Evolutionary conservation across 2,329 filamentous ascomycete species (phyloP), one percentile per base, ranked within the genome.

Genomic region (Xylariales sp.): DNA sequence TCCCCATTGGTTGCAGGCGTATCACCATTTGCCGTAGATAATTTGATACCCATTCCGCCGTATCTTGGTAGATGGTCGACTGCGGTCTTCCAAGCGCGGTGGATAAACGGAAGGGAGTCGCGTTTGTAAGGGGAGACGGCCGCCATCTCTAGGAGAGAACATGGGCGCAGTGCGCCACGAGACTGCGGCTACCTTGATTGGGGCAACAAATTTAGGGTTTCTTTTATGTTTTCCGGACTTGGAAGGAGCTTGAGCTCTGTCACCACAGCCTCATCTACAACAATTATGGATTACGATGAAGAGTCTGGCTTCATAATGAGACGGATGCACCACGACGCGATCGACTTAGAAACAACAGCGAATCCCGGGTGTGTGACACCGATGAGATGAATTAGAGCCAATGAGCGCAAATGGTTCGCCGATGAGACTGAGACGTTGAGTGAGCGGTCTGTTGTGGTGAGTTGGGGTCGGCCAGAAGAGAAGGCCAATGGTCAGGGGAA

Each of bases 81-180:
- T 55, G 81, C 82, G 69, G 79, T 81, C 69, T 83, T 80, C 84
- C 83, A 87, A 75, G 84, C 86, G 75, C 85, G 83, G 72, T 86
- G 84, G 67, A 87, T 83, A 77, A 85, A 88, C 68, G 86, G 85
- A 64, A 84, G 79, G 43, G 60, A 61, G 73, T 80, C 82, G 79
- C 83, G 83, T 78, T 81, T 81, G 74, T 80, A 83, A 70, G 80
- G 80, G 75, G 78, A 80, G 75, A 80, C 79, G 74, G 80, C 78
- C 75, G 83, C 83, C 85, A 87, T 87, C 78, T 76, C 75, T 76
- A 75, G 76, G 76, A 72, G 72, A 71, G 74, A 72, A 77, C 78
- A 80, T 79, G 73, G 72, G 75, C 75, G 75, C 75, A 75, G 71
- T 68, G 71, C 70, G 75, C 76, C 76, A 77, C 74, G 58, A 59